Base-by-base conservation (phyloP, 2,329 filamentous ascomycete species). In the Fusarium sterilihyphosum region DNA sequence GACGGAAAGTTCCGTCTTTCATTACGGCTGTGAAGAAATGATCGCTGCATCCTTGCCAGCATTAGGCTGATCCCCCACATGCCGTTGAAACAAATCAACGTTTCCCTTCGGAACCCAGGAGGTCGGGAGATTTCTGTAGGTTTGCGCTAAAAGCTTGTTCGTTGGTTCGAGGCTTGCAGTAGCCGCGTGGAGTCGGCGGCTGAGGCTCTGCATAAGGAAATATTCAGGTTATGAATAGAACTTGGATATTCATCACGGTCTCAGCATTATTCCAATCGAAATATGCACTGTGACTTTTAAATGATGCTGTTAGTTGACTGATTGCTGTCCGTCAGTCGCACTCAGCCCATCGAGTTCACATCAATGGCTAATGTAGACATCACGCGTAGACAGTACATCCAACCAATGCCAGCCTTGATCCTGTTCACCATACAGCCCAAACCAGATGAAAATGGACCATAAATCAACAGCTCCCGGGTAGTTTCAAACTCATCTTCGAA, bases 401-500 rank as follows among this genome's bases (percentile, higher is more conserved):
- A 8, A 20, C 22, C 6, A n/a, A 2, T 8, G 18, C 8, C 17
- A 24, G 8, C 12, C 3, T 20, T 26, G 9, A 52, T 20, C 3
- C 12, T 22, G 17, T 37, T 37, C 3, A 20, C 12, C 0, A 37
- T 37, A 26, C 2, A 37, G 13, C 18, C 3, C 9, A 26, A 22
- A 6, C 0, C 5, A 6, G 8, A 10, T 8, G 10, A 29, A 29
- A 6, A n/a, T 2, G 0, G 4, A 5, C 6, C 6, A 10, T 10
- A 7, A 6, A 31, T 11, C 0, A 11, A 18, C 3, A 31, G 14
- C 24, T 56, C 11, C 24, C 20, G 35, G 52, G 52, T 56, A 56
- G 24, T 5, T 18, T 17, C 5, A 18, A 17, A 18, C 0, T 7
- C 2, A 14, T 0, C 2, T 16, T n/a, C 8, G 33, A 5, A 7